Percentiles rank a stretch among this genome's conserved stretches.
These are phyloP conservation scores for Fusarium pseudoanthophilum DNA, from an alignment of 2,329 filamentous ascomycete genomes.

Conservation along the genomic window DNA sequence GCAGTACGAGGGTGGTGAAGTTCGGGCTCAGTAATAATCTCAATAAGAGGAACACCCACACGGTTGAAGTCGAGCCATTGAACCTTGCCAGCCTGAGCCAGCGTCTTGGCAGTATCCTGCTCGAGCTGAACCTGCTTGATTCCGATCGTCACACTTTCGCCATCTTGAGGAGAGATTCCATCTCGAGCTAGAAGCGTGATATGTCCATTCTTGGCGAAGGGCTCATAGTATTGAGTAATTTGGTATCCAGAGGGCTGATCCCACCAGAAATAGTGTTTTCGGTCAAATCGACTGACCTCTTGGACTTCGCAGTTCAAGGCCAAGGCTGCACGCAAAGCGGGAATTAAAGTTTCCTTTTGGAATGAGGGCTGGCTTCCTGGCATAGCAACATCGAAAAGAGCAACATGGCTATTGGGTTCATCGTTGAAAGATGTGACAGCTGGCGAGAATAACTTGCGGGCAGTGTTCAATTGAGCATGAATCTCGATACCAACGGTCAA, in stretches of 20 bases:
- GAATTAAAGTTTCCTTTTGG: constrained; percentile 83
- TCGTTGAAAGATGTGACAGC: constrained; percentile 73
- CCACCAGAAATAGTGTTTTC: constrained; percentile 99
- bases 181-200: constrained; percentile 79
- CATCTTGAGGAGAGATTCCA: constrained; percentile 80
- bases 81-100: constrained; percentile 76
- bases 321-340: constrained; percentile 89
- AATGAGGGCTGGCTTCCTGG: constrained; percentile 91
- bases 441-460: constrained; percentile 87
- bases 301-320: constrained; percentile 85
- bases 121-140: constrained; percentile 98
- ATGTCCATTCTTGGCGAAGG: constrained; percentile 74
- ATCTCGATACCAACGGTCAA: constrained; percentile 97
- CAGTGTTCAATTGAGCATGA: constrained; percentile 93
- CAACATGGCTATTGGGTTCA: constrained; percentile 84
- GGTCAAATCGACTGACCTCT: constrained; percentile 83
- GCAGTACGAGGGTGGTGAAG: constrained; percentile 89
- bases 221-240: constrained; percentile 93
- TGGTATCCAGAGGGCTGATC: constrained; percentile 97
- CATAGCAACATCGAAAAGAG: constrained; percentile 87
- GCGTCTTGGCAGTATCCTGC: constrained; percentile 96
- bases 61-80: constrained; percentile 94
- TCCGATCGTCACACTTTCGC: constrained; percentile 75
- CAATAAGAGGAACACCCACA: constrained; percentile 88
- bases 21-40: constrained; percentile 92